Base-by-base conservation (phyloP, 2,329 filamentous ascomycete genomes). In the Monosporascus sp. region DNA sequence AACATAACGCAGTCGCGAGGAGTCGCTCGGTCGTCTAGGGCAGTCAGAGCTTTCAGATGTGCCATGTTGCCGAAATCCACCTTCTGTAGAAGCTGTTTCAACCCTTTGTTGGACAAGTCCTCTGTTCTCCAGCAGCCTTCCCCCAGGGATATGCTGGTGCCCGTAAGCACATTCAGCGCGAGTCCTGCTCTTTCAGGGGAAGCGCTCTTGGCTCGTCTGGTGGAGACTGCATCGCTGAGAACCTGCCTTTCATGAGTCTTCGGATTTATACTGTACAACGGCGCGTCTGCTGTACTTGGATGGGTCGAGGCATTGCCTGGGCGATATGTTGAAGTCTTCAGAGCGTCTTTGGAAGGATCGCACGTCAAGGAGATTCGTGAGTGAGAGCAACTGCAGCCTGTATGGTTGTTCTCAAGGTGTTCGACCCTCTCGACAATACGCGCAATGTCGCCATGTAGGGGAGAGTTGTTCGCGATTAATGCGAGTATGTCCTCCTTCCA, bases 1-100 rank as follows among this genome's bases (percentile, higher is more conserved):
- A 52, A 51, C n/a, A 54, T 31, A 4, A 49, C 14, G 36, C 36
- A 35, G 22, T 52, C 47, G 9, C 53, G 38, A 15, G 48, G 11
- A 7, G 17, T 25, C 17, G 15, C n/a, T 8, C 38, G 41, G n/a
- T 20, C 24, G 49, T 54, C 49, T 5, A 54, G 36, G 15, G 9
- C 22, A 6, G 4, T 22, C 5, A 51, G 37, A 25, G 43, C 45
- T 24, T 15, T 5, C 25, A 54, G 24, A 8, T 52, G 53, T 14
- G 17, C n/a, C 31, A 41, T 7, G 9, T 50, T 17, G 9, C 31
- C 14, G 41, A 47, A 47, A 41, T 52, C 48, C 4, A 46, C 18
- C 2, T 14, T 25, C 11, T 45, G 17, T 7, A 52, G 46, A 14
- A 54, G 31, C 22, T 49, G 22, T 35, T 35, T 36, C 14, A 54